Conservation (phyloP, 208 protist species). For the Acanthamoeba lenticulata region DNA sequence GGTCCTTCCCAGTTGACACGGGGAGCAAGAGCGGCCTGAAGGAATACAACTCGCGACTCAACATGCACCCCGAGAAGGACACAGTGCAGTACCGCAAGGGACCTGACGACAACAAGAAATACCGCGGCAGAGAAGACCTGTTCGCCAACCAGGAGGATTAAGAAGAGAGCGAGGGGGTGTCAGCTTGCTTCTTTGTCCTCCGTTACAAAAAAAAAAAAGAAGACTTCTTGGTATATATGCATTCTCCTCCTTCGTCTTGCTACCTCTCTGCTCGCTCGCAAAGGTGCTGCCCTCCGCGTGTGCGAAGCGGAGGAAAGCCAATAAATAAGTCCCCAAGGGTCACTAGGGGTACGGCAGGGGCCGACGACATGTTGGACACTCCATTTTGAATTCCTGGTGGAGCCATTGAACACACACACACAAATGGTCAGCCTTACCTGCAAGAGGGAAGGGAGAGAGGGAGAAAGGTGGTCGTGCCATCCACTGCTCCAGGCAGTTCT, state of each 20-base stretch:
- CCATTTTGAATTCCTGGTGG: constrained; percentile 43
- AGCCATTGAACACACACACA: background rate
- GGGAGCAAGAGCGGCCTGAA: background rate
- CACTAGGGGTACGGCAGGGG: constrained; percentile 32
- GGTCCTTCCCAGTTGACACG: background rate
- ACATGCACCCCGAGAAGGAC: background rate
- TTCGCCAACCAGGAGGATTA: background rate
- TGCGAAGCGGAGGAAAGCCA: too few species aligned
- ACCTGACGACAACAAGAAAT: constrained; percentile 7
- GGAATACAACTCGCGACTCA: background rate
- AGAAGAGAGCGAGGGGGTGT: too few species aligned
- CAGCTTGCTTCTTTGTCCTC: too few species aligned
- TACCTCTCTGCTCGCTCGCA: too few species aligned
- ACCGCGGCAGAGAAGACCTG: background rate
- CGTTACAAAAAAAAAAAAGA: too few species aligned
- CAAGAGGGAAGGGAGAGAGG: too few species aligned
- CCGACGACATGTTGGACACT: constrained; percentile 58
- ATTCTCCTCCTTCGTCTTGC: too few species aligned
- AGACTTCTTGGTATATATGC: too few species aligned
- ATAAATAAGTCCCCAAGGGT: background rate
- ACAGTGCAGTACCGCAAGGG: background rate
- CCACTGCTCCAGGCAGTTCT: constrained; percentile 55
- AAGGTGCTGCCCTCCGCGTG: too few species aligned
- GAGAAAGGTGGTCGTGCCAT: too few species aligned
- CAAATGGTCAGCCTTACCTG: too few species aligned